phyloP scores from a whole-genome alignment of 306 rosid species.

The Lithocarpus polystachyus region DNA sequence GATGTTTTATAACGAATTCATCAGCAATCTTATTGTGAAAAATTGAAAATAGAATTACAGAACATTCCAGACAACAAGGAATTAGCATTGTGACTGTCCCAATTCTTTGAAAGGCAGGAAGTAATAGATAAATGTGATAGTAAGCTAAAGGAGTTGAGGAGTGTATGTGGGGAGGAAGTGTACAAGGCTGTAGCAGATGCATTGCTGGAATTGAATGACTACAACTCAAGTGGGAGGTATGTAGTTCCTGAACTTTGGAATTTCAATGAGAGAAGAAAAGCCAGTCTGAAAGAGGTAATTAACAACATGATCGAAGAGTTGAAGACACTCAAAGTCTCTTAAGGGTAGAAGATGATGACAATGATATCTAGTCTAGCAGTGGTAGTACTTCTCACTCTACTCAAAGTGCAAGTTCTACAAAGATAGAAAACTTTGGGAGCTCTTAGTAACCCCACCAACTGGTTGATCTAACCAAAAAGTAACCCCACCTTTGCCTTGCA shows the following conservation, averaged over 20 bases:
- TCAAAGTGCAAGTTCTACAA: neutral
- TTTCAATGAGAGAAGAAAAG: neutral
- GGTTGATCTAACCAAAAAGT: no score
- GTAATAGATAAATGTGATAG: neutral
- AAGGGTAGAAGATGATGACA: neutral
- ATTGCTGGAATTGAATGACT: neutral
- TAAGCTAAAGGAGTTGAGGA: neutral
- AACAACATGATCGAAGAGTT: neutral
- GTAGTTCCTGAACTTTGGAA: conserved; percentile 5
- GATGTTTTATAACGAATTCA: no score
- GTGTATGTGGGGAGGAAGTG: neutral
- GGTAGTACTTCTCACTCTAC: no score
- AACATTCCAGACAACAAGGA: no score
- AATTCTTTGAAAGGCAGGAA: neutral
- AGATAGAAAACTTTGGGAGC: neutral
- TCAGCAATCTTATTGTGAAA: no score
- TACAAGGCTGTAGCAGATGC: neutral
- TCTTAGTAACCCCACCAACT: no score
- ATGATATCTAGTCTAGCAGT: neutral
- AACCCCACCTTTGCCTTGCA: no score
- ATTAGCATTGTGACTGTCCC: no score
- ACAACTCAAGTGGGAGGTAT: conserved; percentile 1
- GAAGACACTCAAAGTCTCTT: neutral
- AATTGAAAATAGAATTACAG: no score
- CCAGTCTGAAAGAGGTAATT: neutral